Percentiles rank a stretch among this genome's conserved stretches.
phyloP scores from a whole-genome alignment of 495 filamentous ascomycete genomes.

The Neurospora sp. region DNA sequence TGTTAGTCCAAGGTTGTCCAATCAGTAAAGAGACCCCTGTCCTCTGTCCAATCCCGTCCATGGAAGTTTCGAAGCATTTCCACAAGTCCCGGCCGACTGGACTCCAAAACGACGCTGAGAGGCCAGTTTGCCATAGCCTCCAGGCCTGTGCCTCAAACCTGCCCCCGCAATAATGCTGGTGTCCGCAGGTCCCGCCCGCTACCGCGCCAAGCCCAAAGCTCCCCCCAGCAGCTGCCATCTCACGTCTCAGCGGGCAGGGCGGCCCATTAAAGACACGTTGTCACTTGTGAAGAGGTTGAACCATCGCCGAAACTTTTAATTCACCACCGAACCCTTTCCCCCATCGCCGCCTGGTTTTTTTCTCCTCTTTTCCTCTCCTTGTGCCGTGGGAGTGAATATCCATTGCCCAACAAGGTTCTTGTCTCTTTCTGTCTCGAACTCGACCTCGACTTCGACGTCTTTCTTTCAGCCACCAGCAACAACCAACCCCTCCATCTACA shows the following conservation, averaged over 20 bases:
- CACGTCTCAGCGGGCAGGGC: constrained; percentile 2
- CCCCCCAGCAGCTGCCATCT: constrained; percentile 9
- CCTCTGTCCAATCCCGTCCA: constrained; percentile 1
- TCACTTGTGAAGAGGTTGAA: constrained; percentile 13
- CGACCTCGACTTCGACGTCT: constrained; percentile 5
- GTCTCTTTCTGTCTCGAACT: constrained; percentile 15
- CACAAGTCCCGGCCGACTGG: constrained; percentile 1
- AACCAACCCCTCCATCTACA: not conserved
- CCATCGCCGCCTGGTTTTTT: not conserved
- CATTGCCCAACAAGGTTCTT: constrained; percentile 15
- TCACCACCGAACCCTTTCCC: constrained; percentile 10
- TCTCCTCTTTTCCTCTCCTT: constrained; percentile 22
- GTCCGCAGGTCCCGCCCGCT: constrained; percentile 5
- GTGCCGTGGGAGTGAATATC: constrained; percentile 34
- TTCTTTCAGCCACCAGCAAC: constrained; percentile 5
- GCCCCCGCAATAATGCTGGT: constrained; percentile 13
- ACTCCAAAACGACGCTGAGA: constrained; percentile 4
- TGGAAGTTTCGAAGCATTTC: constrained; percentile 21
- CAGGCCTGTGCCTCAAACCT: constrained; percentile 1
- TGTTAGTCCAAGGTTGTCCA: not conserved
- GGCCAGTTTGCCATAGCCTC: constrained; percentile 8
- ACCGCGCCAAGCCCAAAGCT: constrained; percentile 5
- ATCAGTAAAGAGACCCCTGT: not conserved
- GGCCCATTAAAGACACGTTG: constrained; percentile 26
- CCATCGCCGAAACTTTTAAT: constrained; percentile 19